Evolutionary conservation across 2,329 filamentous ascomycete genomes (phyloP).

Genomic region (Diplodia corticola): DNA sequence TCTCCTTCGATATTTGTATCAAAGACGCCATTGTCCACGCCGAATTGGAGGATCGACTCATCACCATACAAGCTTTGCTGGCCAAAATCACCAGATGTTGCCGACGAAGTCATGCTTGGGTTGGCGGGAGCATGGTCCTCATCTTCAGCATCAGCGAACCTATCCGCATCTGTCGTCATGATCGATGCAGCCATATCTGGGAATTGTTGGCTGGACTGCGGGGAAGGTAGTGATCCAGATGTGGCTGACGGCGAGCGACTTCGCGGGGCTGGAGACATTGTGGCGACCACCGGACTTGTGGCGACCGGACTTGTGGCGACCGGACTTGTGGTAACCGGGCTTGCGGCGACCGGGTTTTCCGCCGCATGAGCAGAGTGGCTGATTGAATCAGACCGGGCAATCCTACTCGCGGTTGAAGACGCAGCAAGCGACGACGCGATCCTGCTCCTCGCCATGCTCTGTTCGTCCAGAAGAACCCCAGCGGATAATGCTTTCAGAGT

Average conservation of each 20-base stretch:
- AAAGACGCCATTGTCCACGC: slow-evolving; percentile 36
- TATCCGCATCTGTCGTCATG: slow-evolving; percentile 41
- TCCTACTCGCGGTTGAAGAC: slow-evolving; percentile 3
- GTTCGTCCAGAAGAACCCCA: slow-evolving; percentile 44
- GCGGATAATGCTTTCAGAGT: slow-evolving; percentile 64
- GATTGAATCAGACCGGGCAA: neutral
- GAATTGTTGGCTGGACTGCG: slow-evolving; percentile 2
- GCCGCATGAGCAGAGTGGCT: neutral
- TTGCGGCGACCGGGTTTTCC: neutral
- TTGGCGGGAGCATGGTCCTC: slow-evolving; percentile 29
- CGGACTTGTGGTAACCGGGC: neutral
- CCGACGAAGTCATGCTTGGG: neutral
- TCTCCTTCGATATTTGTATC: slow-evolving; percentile 24
- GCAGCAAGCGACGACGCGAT: neutral
- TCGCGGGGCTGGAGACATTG: neutral
- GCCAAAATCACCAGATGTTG: neutral
- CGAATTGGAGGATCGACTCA: slow-evolving; percentile 37
- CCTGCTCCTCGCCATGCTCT: slow-evolving; percentile 18
- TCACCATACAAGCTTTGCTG: slow-evolving; percentile 33
- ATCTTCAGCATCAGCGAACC: slow-evolving; percentile 45
- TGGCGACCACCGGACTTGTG: neutral
- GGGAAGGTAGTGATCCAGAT: neutral
- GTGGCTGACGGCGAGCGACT: neutral
- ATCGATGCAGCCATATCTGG: slow-evolving; percentile 30
- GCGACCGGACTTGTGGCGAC: neutral